These are phyloP conservation scores for Amanita rimosa DNA, from an alignment of 768 basidiomycete genomes.

Conservation along the genomic window DNA sequence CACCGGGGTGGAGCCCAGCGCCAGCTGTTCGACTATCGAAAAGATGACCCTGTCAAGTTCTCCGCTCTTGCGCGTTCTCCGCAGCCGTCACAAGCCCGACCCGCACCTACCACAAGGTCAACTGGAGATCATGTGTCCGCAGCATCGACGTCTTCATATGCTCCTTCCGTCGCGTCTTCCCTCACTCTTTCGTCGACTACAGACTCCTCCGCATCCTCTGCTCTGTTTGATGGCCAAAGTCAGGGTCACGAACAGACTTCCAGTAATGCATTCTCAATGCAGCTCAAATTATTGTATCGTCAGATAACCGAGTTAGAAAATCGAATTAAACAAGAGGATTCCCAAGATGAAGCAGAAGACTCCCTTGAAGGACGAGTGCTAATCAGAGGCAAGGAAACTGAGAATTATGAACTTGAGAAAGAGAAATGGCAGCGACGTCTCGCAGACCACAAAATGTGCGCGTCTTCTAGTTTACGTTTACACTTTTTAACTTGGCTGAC, in stretches of 20 bases:
- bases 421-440: slow-evolving; percentile 70
- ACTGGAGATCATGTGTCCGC: slow-evolving; percentile 66
- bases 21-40: slow-evolving; percentile 80
- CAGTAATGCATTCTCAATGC: slow-evolving; percentile 57
- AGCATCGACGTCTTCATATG: slow-evolving; percentile 66
- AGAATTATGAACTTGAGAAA: slow-evolving; percentile 52
- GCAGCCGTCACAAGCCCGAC: slow-evolving; percentile 20
- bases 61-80: slow-evolving; percentile 45
- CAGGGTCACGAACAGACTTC: slow-evolving; percentile 41
- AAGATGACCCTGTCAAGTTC: slow-evolving; percentile 89
- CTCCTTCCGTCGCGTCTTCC: slow-evolving; percentile 55
- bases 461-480: slow-evolving; percentile 6
- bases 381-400: slow-evolving; percentile 29
- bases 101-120: slow-evolving; percentile 43
- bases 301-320: slow-evolving; percentile 71
- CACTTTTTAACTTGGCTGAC: slow-evolving; percentile 4
- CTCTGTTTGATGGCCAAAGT: slow-evolving; percentile 46
- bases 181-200: slow-evolving; percentile 76
- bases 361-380: slow-evolving; percentile 29
- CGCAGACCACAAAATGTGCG: slow-evolving; percentile 75
- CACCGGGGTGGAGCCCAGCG: slow-evolving; percentile 22
- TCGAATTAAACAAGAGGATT: slow-evolving; percentile 54
- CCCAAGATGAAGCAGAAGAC: slow-evolving; percentile 42
- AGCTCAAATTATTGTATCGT: slow-evolving; percentile 78
- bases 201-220: slow-evolving; percentile 65